Evolutionary conservation across 495 filamentous ascomycete genomes (phyloP).

Genomic region (Xylaria flabelliformis): DNA sequence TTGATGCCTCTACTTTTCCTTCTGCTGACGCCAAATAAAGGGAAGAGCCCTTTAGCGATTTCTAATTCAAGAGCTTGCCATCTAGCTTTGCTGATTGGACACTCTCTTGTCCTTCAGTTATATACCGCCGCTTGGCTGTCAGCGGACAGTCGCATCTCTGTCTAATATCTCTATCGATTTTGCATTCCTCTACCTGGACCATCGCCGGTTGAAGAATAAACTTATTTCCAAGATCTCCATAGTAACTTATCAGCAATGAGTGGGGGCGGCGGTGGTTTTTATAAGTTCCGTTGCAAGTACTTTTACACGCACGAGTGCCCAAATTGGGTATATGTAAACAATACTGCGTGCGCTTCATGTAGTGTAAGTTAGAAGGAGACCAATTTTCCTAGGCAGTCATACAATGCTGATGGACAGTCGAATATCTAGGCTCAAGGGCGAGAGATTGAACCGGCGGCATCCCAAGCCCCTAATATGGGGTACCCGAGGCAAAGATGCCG

Average conservation of each 20-base stretch:
- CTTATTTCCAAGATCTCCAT: background rate
- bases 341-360: constrained; percentile 62
- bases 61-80: background rate
- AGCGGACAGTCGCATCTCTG: constrained; percentile 29
- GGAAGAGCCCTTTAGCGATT: background rate
- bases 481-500: constrained; percentile 47
- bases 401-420: constrained; percentile 24
- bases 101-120: constrained; percentile 13
- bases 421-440: constrained; percentile 53
- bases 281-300: constrained; percentile 68
- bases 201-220: background rate
- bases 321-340: constrained; percentile 68
- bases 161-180: background rate
- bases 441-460: constrained; percentile 45
- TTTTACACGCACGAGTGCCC: constrained; percentile 63
- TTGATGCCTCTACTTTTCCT: constrained; percentile 12
- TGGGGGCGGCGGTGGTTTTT: constrained; percentile 60
- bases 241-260: constrained; percentile 51
- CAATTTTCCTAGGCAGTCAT: background rate
- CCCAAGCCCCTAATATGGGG: constrained; percentile 34
- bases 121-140: constrained; percentile 31
- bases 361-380: constrained; percentile 52
- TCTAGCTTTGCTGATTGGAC: constrained; percentile 19
- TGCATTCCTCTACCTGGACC: constrained; percentile 3
- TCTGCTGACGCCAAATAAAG: background rate